These are phyloP conservation scores for Thielaviopsis populi DNA, from an alignment of 2,329 filamentous ascomycete species.

Conservation along the genomic window DNA sequence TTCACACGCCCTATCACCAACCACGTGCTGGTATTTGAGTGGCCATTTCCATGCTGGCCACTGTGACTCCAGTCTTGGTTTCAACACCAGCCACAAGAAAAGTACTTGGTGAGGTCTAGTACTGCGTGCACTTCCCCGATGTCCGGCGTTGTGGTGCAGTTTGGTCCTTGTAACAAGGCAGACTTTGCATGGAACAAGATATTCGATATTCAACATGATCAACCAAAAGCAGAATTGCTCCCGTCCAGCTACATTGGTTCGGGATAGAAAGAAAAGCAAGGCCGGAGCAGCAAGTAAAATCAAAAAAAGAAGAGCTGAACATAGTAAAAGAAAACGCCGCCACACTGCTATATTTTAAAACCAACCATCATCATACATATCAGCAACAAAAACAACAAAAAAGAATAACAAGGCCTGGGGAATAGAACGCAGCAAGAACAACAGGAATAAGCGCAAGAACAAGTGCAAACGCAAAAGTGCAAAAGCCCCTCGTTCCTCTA, in stretches of 20 bases:
- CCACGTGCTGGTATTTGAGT: too few relatives aligned
- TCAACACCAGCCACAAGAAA: too few relatives aligned
- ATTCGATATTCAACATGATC: neutral
- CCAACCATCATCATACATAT: constrained; percentile 3
- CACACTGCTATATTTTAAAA: constrained; percentile 3
- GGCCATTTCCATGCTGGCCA: too few relatives aligned
- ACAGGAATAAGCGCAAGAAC: neutral
- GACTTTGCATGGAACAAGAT: neutral
- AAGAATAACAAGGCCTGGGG: neutral
- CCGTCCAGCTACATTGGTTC: neutral
- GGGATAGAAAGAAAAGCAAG: neutral
- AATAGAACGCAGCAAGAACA: neutral
- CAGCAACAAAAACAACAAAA: neutral
- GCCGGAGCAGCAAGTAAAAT: neutral
- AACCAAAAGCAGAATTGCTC: neutral
- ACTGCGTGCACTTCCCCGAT: too few relatives aligned
- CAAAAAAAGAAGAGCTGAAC: neutral
- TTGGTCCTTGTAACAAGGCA: neutral
- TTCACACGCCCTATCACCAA: too few relatives aligned
- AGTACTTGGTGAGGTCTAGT: too few relatives aligned
- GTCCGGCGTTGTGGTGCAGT: too few relatives aligned
- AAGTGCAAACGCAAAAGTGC: neutral
- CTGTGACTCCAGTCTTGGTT: too few relatives aligned
- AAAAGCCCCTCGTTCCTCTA: neutral
- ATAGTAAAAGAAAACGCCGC: neutral